A percentile compares a stretch with the other conserved stretches of the same genome.
These are phyloP conservation scores for Ascochyta pisi DNA, from an alignment of 2,329 filamentous ascomycete genomes.

Conservation along the genomic window DNA sequence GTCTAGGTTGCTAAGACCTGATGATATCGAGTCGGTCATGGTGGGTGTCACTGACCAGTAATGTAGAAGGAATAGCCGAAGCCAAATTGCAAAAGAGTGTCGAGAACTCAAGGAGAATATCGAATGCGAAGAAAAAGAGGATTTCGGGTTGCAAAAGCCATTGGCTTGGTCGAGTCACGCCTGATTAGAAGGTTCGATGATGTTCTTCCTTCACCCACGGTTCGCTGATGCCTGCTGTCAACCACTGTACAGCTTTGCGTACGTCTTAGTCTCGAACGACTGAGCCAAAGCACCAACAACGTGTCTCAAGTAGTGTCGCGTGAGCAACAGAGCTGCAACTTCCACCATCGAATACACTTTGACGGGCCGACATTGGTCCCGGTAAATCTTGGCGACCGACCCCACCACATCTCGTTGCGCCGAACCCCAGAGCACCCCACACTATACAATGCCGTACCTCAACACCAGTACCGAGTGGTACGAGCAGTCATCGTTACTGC, in stretches of 20 bases:
- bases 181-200: slow-evolving; percentile 16
- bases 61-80: too few species aligned
- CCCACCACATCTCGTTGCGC: slow-evolving; percentile 31
- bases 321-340: background rate
- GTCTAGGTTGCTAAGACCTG: slow-evolving; percentile 18
- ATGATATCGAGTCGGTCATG: slow-evolving; percentile 26
- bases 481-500: slow-evolving; percentile 80
- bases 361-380: slow-evolving; percentile 14
- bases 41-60: background rate
- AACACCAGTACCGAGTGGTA: slow-evolving; percentile 89
- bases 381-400: slow-evolving; percentile 18
- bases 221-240: slow-evolving; percentile 4
- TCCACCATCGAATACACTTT: background rate
- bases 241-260: background rate
- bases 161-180: slow-evolving; percentile 15
- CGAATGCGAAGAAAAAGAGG: background rate
- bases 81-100: background rate
- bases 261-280: background rate
- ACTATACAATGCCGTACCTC: slow-evolving; percentile 74
- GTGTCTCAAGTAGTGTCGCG: background rate
- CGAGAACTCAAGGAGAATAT: background rate
- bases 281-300: too few species aligned
- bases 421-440: slow-evolving; percentile 19
- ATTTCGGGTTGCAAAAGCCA: slow-evolving; percentile 9
- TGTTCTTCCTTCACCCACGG: slow-evolving; percentile 6